A percentile compares a stretch with the other conserved stretches of the same genome.
These are phyloP conservation scores for Neurospora sp. DNA, from an alignment of 495 filamentous ascomycete genomes.

Conservation along the genomic window DNA sequence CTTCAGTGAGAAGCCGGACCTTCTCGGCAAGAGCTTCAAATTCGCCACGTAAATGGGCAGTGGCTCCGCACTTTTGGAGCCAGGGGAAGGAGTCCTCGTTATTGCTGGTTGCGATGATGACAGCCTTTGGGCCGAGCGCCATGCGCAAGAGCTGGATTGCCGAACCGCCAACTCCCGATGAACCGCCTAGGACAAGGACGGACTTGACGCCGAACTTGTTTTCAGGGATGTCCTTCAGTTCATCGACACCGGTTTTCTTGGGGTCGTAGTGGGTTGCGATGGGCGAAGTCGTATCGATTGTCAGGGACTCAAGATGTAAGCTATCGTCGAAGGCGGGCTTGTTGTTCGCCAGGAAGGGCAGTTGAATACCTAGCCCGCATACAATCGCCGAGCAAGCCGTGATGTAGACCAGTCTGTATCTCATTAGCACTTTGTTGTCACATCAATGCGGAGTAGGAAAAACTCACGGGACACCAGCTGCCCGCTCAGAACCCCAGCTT, in stretches of 20 bases:
- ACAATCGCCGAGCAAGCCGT: constrained; percentile 24
- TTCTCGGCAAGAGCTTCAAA: not conserved
- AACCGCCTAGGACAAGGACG: constrained; percentile 34
- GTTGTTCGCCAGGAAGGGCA: constrained; percentile 21
- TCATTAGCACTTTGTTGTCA: not conserved
- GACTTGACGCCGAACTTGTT: constrained; percentile 10
- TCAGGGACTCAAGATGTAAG: not conserved
- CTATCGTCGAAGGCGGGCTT: constrained; percentile 2
- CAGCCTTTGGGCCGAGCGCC: constrained; percentile 19
- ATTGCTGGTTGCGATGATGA: constrained; percentile 24
- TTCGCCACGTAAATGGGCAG: constrained; percentile 22
- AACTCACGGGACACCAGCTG: constrained; percentile 32
- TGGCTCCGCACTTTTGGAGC: constrained; percentile 1
- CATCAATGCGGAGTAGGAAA: not conserved
- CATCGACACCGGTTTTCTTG: not conserved
- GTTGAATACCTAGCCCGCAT: constrained; percentile 18
- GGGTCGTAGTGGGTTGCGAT: not conserved
- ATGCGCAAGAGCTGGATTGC: constrained; percentile 33
- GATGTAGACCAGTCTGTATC: constrained; percentile 29
- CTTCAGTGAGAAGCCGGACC: constrained; percentile 1
- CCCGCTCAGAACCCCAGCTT: constrained; percentile 27
- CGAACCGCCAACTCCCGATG: constrained; percentile 29
- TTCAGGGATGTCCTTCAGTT: not conserved
- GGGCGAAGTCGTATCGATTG: not conserved
- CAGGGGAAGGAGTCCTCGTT: constrained; percentile 19